phyloP scores from a whole-genome alignment of 2,329 filamentous ascomycete genomes.

The Canariomyces notabilis region DNA sequence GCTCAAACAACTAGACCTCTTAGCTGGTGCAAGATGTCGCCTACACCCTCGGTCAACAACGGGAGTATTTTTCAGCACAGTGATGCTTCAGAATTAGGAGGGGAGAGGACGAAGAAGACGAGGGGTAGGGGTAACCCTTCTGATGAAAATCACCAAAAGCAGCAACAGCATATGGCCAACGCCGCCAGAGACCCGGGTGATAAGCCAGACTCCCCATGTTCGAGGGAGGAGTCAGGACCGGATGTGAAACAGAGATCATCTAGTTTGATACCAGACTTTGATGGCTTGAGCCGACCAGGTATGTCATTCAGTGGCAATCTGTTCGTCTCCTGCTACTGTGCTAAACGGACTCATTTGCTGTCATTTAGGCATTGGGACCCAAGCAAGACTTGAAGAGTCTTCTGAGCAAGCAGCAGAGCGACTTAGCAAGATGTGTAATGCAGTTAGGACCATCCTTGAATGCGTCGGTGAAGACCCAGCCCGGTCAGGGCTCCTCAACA shows the following conservation, averaged over 20 bases:
- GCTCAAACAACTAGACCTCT: neutral
- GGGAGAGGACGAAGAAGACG: neutral
- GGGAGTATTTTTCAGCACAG: neutral
- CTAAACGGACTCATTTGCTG: neutral
- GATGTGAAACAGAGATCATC: neutral
- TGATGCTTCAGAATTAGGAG: neutral
- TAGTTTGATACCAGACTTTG: neutral
- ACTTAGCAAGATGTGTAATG: no score
- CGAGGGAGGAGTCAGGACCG: neutral
- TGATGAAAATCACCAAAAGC: neutral
- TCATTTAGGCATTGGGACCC: conserved; percentile 2
- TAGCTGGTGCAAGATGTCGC: neutral
- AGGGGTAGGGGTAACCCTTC: neutral
- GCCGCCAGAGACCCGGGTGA: neutral
- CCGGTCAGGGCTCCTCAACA: conserved; percentile 59
- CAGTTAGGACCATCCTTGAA: conserved; percentile 62
- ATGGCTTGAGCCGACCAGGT: neutral
- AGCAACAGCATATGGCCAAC: neutral
- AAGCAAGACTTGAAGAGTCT: conserved; percentile 1
- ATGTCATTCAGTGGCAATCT: neutral
- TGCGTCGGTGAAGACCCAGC: conserved; percentile 65
- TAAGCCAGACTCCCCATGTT: neutral
- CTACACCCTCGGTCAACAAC: neutral
- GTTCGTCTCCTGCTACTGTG: neutral
- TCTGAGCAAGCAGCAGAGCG: conserved; percentile 35